A percentile compares a stretch with the other conserved stretches of the same genome.
Evolutionary conservation across 768 basidiomycete genomes (phyloP).

Genomic region (Gloeopeniophorella convolvens): DNA sequence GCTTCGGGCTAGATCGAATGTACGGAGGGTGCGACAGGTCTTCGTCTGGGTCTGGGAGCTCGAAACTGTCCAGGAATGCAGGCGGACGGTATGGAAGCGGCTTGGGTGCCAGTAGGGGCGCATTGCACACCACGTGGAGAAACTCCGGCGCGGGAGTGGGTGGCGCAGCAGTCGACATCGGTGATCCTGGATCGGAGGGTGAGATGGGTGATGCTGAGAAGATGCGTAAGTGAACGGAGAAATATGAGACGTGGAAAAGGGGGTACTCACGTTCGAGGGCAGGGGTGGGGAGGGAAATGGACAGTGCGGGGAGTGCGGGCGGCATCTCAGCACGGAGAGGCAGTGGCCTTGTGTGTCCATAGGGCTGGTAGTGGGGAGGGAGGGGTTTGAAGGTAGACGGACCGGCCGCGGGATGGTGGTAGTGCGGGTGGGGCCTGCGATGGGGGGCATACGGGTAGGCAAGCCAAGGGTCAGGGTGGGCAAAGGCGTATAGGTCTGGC

Average conservation of each 20-base stretch:
- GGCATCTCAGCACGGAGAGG: slow-evolving; percentile 2
- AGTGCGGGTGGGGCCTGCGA: not conserved
- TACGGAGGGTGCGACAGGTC: slow-evolving; percentile 68
- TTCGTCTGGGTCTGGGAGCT: slow-evolving; percentile 58
- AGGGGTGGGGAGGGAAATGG: not conserved
- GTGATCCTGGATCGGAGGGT: slow-evolving; percentile 31
- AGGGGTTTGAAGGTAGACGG: slow-evolving; percentile 1
- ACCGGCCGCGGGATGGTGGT: not conserved
- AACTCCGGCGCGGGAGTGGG: slow-evolving; percentile 26
- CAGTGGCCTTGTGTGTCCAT: not conserved
- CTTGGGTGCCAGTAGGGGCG: slow-evolving; percentile 61
- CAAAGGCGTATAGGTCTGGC: slow-evolving; percentile 1
- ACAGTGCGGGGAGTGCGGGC: slow-evolving; percentile 1
- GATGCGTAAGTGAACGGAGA: not conserved
- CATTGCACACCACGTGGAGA: slow-evolving; percentile 53
- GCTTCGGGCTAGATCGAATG: slow-evolving; percentile 44
- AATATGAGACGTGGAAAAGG: slow-evolving; percentile 17
- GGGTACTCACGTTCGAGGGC: slow-evolving; percentile 25
- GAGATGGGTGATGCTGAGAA: slow-evolving; percentile 35
- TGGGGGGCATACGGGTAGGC: not conserved
- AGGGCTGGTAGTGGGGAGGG: not conserved
- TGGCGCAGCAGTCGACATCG: slow-evolving; percentile 24
- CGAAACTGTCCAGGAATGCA: slow-evolving; percentile 60
- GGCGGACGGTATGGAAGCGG: slow-evolving; percentile 67
- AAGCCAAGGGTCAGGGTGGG: slow-evolving; percentile 13